Evolutionary conservation across 2,329 filamentous ascomycete genomes (phyloP), one percentile per base, ranked within the genome.

Genomic region (Neofusicoccum kwambonambiense): DNA sequence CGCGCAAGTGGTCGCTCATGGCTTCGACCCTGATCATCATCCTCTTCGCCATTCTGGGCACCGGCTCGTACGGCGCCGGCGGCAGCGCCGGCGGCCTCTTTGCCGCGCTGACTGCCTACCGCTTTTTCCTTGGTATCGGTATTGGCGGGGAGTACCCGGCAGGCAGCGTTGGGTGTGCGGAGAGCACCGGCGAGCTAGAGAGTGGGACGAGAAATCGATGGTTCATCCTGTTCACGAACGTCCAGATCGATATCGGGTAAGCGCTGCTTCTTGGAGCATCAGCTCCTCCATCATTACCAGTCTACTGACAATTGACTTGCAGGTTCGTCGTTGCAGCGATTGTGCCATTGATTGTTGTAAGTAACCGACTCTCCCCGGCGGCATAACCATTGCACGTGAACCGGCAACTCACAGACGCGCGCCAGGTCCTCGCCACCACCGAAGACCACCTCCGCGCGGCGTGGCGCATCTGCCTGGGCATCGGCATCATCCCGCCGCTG

Each of bases 141-240:
- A 94, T 96, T 60, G 92, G 83, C n/a, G 82, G 89, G 64, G 90
- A 94, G 76, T 93, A 93, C 71, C 91, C 91, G 0, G 90, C 91
- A 47, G 93, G 93, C 3, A 91, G 87, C 66, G 93, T 97, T 0
- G 91, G 90, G 1, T 90, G 88, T 62, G 91, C 93, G 2, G 93
- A 97, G 77, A 90, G 89, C 4, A 93, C 90, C 0, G 91, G 91
- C 22, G 92, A 96, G 74, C 82, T 97, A 66, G 92, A 92, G 76
- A 77, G 79, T 15, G 93, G 93, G 11, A 89, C 90, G 15, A 84
- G 93, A n/a, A 94, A 97, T 74, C 84, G 90, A 44, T 96, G 92
- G 92, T 97, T 82, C 68, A 79, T 80, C 50, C 83, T 96, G 68
- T 96, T 95, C 76, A 96, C 91, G 52, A 96, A 96, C 77, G 87